Evolutionary conservation across 2,329 filamentous ascomycete species (phyloP).

Genomic region (Hymenoscyphus albidus): DNA sequence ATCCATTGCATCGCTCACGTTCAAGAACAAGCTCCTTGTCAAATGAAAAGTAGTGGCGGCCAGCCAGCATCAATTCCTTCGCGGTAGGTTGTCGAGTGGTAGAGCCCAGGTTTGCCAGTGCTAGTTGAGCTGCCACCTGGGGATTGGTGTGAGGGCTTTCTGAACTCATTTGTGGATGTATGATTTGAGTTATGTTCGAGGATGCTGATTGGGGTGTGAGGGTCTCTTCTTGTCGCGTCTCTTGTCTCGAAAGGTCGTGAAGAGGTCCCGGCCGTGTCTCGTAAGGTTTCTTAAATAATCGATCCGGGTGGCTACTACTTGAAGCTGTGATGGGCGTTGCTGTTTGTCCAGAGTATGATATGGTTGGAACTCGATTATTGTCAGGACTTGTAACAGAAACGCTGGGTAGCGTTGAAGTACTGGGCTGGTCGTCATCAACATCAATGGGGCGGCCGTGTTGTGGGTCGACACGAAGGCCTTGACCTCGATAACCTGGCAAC

Average conservation of each 20-base stretch:
- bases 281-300: constrained; percentile 47
- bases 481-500: constrained; percentile 57
- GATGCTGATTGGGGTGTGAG: constrained; percentile 41
- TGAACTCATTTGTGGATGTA: constrained; percentile 31
- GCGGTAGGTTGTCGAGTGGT: constrained; percentile 51
- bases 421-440: constrained; percentile 55
- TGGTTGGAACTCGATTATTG: constrained; percentile 54
- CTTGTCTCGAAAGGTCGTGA: constrained; percentile 54
- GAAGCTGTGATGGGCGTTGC: constrained; percentile 58
- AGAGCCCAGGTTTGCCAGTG: constrained; percentile 33
- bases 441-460: constrained; percentile 52
- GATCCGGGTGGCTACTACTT: constrained; percentile 36
- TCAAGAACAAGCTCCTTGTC: constrained; percentile 75
- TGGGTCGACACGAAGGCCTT: constrained; percentile 58
- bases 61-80: constrained; percentile 85
- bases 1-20: constrained; percentile 76
- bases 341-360: constrained; percentile 49
- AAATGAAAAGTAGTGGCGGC: constrained; percentile 75
- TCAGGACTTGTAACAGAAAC: constrained; percentile 56
- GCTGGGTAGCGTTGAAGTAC: constrained; percentile 57
- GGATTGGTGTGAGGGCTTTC: constrained; percentile 32
- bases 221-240: constrained; percentile 42
- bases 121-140: constrained; percentile 34
- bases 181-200: constrained; percentile 51
- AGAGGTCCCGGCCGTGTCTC: constrained; percentile 51